phyloP scores from a whole-genome alignment of 148 eudicot species.

The Rhododendron henanense region DNA sequence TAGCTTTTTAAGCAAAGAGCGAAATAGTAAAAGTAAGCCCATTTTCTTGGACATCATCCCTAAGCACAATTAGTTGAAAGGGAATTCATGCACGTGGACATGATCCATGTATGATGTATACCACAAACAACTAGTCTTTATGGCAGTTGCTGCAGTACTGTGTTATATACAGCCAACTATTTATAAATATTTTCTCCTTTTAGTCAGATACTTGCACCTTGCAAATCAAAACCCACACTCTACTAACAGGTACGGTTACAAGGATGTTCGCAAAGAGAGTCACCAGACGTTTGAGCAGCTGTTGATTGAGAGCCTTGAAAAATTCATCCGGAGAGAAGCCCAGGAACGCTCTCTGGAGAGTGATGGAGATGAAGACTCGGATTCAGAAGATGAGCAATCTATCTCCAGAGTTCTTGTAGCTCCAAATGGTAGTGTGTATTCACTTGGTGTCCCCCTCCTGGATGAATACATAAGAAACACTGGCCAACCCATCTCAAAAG shows the following conservation, averaged over 20 bases:
- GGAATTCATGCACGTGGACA: background rate
- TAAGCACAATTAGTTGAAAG: background rate
- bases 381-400: constrained; percentile 50
- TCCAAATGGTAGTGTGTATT: constrained; percentile 78
- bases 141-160: background rate
- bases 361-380: constrained; percentile 60
- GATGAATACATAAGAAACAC: constrained; percentile 40
- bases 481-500: constrained; percentile 32
- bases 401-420: constrained; percentile 48
- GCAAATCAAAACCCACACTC: background rate
- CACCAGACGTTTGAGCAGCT: constrained; percentile 76
- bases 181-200: background rate
- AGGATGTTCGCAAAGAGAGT: constrained; percentile 89
- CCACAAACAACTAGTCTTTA: background rate
- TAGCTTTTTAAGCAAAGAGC: background rate
- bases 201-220: background rate
- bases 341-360: constrained; percentile 83
- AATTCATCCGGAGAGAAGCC: constrained; percentile 82
- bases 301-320: constrained; percentile 86
- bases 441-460: constrained; percentile 74
- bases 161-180: too few species aligned
- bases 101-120: background rate
- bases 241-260: constrained; percentile 87
- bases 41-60: background rate
- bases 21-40: background rate